Evolutionary conservation across 768 basidiomycete species (phyloP).

Genomic region (Psilocybe cubensis): DNA sequence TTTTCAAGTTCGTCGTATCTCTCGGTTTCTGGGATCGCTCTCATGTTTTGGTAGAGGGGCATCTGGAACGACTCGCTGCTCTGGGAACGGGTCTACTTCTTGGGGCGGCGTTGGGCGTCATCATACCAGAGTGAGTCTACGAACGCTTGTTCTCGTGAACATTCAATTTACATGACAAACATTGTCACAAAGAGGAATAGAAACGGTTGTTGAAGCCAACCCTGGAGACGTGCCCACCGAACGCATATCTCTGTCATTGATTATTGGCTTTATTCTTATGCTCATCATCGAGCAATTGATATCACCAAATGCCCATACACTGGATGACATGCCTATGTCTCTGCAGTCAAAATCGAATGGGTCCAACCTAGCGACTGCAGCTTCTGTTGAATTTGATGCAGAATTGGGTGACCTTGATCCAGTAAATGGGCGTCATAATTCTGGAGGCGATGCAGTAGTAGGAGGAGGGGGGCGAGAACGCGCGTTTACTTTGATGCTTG

Average conservation of each 20-base stretch:
- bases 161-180: not conserved
- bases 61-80: conserved; percentile 48
- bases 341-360: conserved; percentile 14
- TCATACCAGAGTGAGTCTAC: conserved; percentile 86
- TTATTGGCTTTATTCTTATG: conserved; percentile 67
- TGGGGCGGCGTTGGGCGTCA: conserved; percentile 88
- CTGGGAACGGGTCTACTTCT: conserved; percentile 85
- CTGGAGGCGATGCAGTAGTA: conserved; percentile 19
- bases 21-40: conserved; percentile 12
- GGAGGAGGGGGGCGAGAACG: conserved; percentile 38
- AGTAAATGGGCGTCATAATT: conserved; percentile 24
- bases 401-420: conserved; percentile 60
- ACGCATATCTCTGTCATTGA: conserved; percentile 63
- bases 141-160: not conserved
- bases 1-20: conserved; percentile 61
- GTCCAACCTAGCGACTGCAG: not conserved
- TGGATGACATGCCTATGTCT: conserved; percentile 12
- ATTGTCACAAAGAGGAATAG: conserved; percentile 62
- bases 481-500: conserved; percentile 79
- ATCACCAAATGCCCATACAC: conserved; percentile 42
- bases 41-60: conserved; percentile 30
- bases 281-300: conserved; percentile 70
- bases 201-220: conserved; percentile 49
- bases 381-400: conserved; percentile 57
- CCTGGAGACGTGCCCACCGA: conserved; percentile 46